phyloP scores from a whole-genome alignment of 2,329 filamentous ascomycete genomes.

The Fonsecaea erecta region DNA sequence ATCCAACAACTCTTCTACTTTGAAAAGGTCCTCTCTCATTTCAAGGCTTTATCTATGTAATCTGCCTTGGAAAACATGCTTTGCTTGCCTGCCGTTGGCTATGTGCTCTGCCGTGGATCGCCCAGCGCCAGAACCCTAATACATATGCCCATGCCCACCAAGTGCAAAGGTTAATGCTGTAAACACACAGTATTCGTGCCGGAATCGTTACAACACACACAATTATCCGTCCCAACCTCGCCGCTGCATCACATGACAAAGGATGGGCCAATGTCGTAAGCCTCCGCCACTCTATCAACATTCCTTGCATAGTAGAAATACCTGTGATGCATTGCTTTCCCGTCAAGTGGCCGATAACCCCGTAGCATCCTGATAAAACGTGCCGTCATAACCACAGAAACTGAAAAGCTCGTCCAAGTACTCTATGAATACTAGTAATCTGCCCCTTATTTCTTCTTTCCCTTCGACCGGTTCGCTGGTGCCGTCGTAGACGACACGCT shows the following conservation, averaged over 20 bases:
- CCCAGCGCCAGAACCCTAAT: not conserved
- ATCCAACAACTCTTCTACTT: too few species aligned
- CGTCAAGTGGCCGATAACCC: not conserved
- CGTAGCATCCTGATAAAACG: not conserved
- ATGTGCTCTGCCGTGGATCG: not conserved
- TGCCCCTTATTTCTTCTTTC: conserved; percentile 53
- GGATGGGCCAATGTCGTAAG: not conserved
- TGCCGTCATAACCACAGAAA: conserved; percentile 12
- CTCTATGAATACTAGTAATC: not conserved
- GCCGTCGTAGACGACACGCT: conserved; percentile 78
- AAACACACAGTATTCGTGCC: not conserved
- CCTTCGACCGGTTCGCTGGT: conserved; percentile 52
- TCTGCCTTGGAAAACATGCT: not conserved
- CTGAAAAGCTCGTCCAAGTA: not conserved
- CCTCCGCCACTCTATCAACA: not conserved
- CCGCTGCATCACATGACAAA: not conserved
- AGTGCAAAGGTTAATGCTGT: not conserved
- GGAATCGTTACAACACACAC: not conserved
- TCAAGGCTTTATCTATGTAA: not conserved
- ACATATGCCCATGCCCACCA: not conserved
- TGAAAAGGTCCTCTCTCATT: too few species aligned
- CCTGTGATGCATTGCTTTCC: not conserved
- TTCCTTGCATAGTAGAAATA: not conserved
- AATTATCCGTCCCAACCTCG: not conserved
- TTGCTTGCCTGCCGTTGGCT: not conserved